Percentiles rank a stretch among this genome's conserved stretches.
Conservation (phyloP, 768 basidiomycete genomes). For the Phylloporus sp. region DNA sequence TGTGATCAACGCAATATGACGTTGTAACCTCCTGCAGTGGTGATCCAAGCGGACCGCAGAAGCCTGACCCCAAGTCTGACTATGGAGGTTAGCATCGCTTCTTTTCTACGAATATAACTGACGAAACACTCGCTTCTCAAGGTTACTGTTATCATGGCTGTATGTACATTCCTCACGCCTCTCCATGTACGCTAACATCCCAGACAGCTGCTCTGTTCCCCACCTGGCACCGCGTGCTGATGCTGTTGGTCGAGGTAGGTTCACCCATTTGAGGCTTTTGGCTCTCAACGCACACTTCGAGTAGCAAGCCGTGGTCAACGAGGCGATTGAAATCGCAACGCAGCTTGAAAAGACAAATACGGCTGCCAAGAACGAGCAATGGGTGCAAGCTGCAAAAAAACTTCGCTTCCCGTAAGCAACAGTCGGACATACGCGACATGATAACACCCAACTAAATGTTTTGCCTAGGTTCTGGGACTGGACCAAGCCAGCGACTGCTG, state of each 20-base stretch:
- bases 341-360: background rate
- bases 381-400: constrained; percentile 10
- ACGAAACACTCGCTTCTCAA: constrained; percentile 1
- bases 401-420: constrained; percentile 18
- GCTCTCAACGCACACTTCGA: too few species aligned
- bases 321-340: constrained; percentile 13
- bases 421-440: too few species aligned
- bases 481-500: background rate
- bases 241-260: constrained; percentile 14
- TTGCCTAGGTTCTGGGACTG: constrained; percentile 13
- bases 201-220: constrained; percentile 18
- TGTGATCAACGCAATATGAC: background rate
- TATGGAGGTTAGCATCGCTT: constrained; percentile 6
- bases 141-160: constrained; percentile 20
- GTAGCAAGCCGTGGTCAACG: constrained; percentile 17
- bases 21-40: constrained; percentile 10
- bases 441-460: background rate
- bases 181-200: background rate
- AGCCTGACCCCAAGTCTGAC: background rate
- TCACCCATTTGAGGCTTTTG: too few species aligned
- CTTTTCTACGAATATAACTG: background rate
- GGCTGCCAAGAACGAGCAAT: constrained; percentile 1
- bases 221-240: constrained; percentile 16
- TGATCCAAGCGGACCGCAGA: constrained; percentile 12
- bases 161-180: background rate